A percentile compares a stretch with the other conserved stretches of the same genome.
These are phyloP conservation scores for Nissolia schottii DNA, from an alignment of 306 rosid genomes.

Conservation along the genomic window DNA sequence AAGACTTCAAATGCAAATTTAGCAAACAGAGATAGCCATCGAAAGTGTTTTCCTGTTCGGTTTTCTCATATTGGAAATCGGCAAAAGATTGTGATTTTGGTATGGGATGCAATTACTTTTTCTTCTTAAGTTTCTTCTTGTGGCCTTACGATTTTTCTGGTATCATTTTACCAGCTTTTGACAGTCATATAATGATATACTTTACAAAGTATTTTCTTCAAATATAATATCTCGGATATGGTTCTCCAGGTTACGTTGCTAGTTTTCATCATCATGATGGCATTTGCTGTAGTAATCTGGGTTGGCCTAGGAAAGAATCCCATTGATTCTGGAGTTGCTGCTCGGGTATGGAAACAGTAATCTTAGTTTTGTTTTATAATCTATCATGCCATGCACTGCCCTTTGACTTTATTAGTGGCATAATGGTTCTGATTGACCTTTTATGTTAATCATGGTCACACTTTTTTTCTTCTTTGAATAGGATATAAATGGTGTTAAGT, in stretches of 20 bases:
- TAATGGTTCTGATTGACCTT: constrained; percentile 1
- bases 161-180: background rate
- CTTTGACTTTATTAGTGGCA: background rate
- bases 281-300: constrained; percentile 81
- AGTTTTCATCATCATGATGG: constrained; percentile 48
- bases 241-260: constrained; percentile 63
- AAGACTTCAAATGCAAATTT: constrained; percentile 45
- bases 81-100: constrained; percentile 81
- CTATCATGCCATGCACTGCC: constrained; percentile 3
- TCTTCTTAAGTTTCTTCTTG: constrained; percentile 3
- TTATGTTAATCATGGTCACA: background rate
- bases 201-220: constrained; percentile 3
- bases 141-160: constrained; percentile 8
- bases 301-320: constrained; percentile 62
- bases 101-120: constrained; percentile 30
- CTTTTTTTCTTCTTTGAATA: background rate
- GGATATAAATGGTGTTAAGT: background rate
- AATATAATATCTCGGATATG: constrained; percentile 17
- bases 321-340: constrained; percentile 64
- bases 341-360: constrained; percentile 55
- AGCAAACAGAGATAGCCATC: constrained; percentile 40
- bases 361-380: constrained; percentile 4
- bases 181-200: constrained; percentile 2
- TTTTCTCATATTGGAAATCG: constrained; percentile 66
- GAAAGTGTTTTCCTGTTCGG: constrained; percentile 73